Evolutionary conservation across 352 stramenopile species (phyloP), one percentile per base, ranked within the genome.

Genomic region (Globisporangium apiculatum): DNA sequence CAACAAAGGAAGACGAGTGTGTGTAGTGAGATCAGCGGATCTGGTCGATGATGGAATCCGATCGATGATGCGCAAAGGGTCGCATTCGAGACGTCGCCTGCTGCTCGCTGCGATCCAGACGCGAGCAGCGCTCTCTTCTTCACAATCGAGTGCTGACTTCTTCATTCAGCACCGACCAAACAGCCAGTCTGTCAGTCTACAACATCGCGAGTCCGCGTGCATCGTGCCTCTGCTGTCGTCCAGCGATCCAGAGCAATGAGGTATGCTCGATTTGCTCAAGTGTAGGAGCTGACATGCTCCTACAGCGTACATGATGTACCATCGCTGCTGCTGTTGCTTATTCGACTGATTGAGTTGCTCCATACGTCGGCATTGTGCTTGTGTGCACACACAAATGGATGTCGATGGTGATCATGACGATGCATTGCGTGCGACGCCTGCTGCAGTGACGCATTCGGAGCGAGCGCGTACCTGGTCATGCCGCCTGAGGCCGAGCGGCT

Each of bases 401-500:
- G 24, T 31, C 24, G 24, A 31, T 31, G 24, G 24, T 31, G 24
- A 31, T 3, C 24, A 31, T 31, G 24, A 31, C 24, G 24, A 31
- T 31, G 24, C 0, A 31, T 31, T 31, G 24, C 24, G 24, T 31
- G 24, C 24, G 2, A 31, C 1, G 24, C 24, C 24, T 31, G 24
- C 24, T 31, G 11, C 48, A 65, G 60, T 7, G 54, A 55, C 17
- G 37, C 54, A 37, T 58, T 66, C 48, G 46, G 54, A 2, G 31
- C 18, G 7, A 46, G 18, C 3, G 42, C 42, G 47, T 92, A 87
- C 60, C 55, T 97, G 51, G 69, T 97, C 47, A 62, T 94, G 61
- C 80, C 86, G 9, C 60, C 59, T 1, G 90, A 97, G 59, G 81
- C 86, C 0, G 89, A 97, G 65, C 76, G 86, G 56, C 69, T 94